Conservation (phyloP, 2,329 filamentous ascomycete species). For the Ilyonectria sp. region DNA sequence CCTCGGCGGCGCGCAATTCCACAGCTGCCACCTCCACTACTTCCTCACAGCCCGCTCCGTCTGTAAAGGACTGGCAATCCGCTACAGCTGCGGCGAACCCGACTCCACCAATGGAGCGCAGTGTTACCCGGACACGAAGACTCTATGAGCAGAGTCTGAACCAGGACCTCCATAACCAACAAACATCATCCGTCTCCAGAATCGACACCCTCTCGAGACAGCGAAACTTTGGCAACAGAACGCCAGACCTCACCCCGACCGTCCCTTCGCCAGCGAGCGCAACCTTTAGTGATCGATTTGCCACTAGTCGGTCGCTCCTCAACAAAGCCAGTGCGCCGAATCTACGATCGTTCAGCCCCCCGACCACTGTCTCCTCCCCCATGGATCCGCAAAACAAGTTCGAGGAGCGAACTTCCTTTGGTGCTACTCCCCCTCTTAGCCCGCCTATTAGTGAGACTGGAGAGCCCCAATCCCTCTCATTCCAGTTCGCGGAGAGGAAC, state of each 20-base stretch:
- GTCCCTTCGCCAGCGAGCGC: constrained; percentile 62
- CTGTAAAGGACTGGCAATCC: constrained; percentile 66
- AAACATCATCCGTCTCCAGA: constrained; percentile 81
- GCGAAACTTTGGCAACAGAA: constrained; percentile 65
- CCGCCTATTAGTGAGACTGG: constrained; percentile 79
- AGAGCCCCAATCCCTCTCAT: constrained; percentile 74
- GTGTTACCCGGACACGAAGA: constrained; percentile 78
- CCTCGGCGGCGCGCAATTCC: constrained; percentile 80
- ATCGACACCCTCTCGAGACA: constrained; percentile 84
- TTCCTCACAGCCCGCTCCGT: constrained; percentile 74
- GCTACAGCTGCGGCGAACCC: constrained; percentile 55
- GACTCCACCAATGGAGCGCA: constrained; percentile 70
- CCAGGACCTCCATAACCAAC: constrained; percentile 85
- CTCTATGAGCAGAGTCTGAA: constrained; percentile 88
- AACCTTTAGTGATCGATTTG: constrained; percentile 63
- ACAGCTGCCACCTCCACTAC: constrained; percentile 90
- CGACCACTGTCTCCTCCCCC: constrained; percentile 56
- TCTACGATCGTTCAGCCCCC: constrained; percentile 71
- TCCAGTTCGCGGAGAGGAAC: constrained; percentile 83
- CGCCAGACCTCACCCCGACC: constrained; percentile 63
- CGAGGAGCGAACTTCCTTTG: constrained; percentile 52
- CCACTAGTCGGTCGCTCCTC: constrained; percentile 62
- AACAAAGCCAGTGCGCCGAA: constrained; percentile 78
- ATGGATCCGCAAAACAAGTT: constrained; percentile 56
- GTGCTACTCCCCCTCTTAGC: constrained; percentile 58